These are phyloP conservation scores for Fusarium algeriense DNA, from an alignment of 2,329 filamentous ascomycete genomes.

Conservation along the genomic window DNA sequence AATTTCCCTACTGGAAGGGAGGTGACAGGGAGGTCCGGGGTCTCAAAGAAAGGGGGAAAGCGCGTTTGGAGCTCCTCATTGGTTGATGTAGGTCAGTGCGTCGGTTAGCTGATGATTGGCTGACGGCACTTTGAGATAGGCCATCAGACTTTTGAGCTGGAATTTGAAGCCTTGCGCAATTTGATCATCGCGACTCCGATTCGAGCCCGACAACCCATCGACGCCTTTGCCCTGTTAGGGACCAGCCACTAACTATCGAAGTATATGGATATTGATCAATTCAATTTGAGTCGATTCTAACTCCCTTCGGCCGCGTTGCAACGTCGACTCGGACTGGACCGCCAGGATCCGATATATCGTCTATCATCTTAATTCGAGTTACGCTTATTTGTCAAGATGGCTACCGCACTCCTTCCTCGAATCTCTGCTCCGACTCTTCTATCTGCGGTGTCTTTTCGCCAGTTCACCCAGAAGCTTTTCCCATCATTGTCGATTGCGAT, in stretches of 20 bases:
- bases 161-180: slow-evolving; percentile 43
- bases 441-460: slow-evolving; percentile 59
- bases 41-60: slow-evolving; percentile 59
- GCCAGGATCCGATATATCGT: slow-evolving; percentile 11
- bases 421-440: slow-evolving; percentile 59
- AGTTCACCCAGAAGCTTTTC: slow-evolving; percentile 62
- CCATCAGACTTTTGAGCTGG: slow-evolving; percentile 51
- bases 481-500: slow-evolving; percentile 68
- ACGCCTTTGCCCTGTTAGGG: slow-evolving; percentile 16
- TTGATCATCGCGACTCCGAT: slow-evolving; percentile 39
- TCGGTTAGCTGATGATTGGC: slow-evolving; percentile 50
- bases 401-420: slow-evolving; percentile 68
- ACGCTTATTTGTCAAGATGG: slow-evolving; percentile 56
- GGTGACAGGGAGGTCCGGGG: slow-evolving; percentile 53
- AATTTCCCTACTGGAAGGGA: slow-evolving; percentile 61
- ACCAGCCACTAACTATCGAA: slow-evolving; percentile 17
- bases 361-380: slow-evolving; percentile 20
- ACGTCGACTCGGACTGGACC: slow-evolving; percentile 19
- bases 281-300: not conserved
- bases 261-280: not conserved
- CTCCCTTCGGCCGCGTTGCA: not conserved
- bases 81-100: slow-evolving; percentile 48
- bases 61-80: slow-evolving; percentile 51
- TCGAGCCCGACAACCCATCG: slow-evolving; percentile 29
- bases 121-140: slow-evolving; percentile 44